Base-by-base conservation (phyloP, 1,284 basidiomycete species). In the Malassezia slooffiae region DNA sequence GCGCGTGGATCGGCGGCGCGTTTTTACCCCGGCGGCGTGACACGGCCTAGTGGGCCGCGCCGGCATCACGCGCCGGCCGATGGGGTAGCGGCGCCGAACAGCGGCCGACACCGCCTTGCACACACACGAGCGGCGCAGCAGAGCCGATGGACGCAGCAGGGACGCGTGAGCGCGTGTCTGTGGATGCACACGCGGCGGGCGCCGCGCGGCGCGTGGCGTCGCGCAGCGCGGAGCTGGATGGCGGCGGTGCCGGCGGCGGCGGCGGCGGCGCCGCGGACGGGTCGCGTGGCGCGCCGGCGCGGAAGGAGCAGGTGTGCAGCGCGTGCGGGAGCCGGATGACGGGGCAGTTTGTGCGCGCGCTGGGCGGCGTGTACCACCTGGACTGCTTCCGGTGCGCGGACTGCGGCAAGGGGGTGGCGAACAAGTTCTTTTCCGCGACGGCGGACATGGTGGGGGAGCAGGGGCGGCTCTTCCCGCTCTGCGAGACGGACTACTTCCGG, bases 401-500 rank as follows among this genome's bases (percentile, higher is more conserved):
- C 71, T 97, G 91, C 70, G 82, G 86, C 59, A 83, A 84, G 63
- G 85, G 95, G 39, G 91, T 99, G 32, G 91, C 91, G 16, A 84
- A 85, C 58, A 99, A 97, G 72, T 99, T 99, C 76, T 99, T 99
- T 72, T 91, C 93, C 8, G 63, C 65, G 22, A 68, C 65, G 24
- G 62, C 63, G 26, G 66, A 68, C 28, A 67, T 67, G 24, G 86
- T 95, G 63, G 87, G 93, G 62, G 48, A 15, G 52, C 47, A 50
- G 0, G 52, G 57, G 10, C 50, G 54, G 27, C 54, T 62, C 28
- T 69, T 67, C 38, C 63, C 66, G 2, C 54, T 65, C 20, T 97
- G 93, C 72, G 91, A 97, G 62, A 80, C 86, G 45, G 93, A 97
- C 71, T 97, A 97, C 72, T 99, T 99, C 72, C 80, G 87, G 55